Percentiles rank a stretch among this genome's conserved stretches.
These are phyloP conservation scores for Phylloporus rhodoxanthus DNA, from an alignment of 768 basidiomycete genomes.

Conservation along the genomic window DNA sequence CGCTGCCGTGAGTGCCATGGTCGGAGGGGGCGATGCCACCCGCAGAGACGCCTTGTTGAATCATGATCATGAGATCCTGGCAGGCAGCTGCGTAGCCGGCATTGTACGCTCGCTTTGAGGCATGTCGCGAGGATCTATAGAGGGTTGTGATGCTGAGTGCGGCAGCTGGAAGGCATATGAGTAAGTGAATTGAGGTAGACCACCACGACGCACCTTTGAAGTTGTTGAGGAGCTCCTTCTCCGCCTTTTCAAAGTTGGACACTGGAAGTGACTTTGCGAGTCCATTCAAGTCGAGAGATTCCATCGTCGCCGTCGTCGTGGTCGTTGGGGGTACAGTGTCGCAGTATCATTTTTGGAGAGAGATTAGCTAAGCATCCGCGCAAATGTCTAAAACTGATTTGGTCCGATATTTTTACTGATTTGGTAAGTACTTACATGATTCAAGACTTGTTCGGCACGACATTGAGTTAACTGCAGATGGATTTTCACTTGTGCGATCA, in stretches of 20 bases:
- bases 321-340: too few species aligned
- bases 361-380: slow-evolving; percentile 1
- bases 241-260: slow-evolving; percentile 66
- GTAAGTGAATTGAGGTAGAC: slow-evolving; percentile 1
- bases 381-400: neutral
- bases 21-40: slow-evolving; percentile 39
- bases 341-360: neutral
- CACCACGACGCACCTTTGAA: slow-evolving; percentile 55
- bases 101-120: slow-evolving; percentile 76
- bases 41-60: slow-evolving; percentile 75
- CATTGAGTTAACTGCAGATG: too few species aligned
- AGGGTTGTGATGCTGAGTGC: slow-evolving; percentile 81
- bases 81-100: slow-evolving; percentile 76
- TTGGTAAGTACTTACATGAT: neutral
- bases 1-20: slow-evolving; percentile 45
- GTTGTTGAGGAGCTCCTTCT: slow-evolving; percentile 75
- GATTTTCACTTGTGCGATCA: slow-evolving; percentile 10
- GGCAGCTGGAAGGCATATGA: slow-evolving; percentile 49
- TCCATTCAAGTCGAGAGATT: slow-evolving; percentile 74
- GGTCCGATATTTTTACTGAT: neutral
- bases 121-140: slow-evolving; percentile 71
- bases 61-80: slow-evolving; percentile 73
- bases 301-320: slow-evolving; percentile 39
- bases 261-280: slow-evolving; percentile 70
- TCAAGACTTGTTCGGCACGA: too few species aligned